Percentiles rank a stretch among this genome's conserved stretches.
These are phyloP conservation scores for Aspergillaceae sp. DNA, from an alignment of 2,329 filamentous ascomycete species.

Conservation along the genomic window DNA sequence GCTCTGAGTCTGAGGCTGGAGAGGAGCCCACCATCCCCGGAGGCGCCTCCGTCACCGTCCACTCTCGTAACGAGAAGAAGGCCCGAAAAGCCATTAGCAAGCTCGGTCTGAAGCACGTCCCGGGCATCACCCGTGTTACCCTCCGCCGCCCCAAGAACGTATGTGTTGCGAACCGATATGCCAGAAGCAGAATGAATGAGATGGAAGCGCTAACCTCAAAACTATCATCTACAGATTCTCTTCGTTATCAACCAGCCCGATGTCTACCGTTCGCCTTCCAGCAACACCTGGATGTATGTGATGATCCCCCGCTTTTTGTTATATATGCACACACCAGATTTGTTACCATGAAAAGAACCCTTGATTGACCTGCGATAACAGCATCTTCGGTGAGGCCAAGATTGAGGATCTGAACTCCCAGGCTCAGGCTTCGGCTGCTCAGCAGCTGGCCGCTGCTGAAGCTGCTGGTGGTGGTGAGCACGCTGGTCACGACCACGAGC, in stretches of 20 bases:
- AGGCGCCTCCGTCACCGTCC: slow-evolving; percentile 80
- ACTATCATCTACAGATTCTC: slow-evolving; percentile 60
- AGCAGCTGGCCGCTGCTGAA: slow-evolving; percentile 80
- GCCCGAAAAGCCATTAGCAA: slow-evolving; percentile 98
- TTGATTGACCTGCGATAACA: slow-evolving; percentile 34
- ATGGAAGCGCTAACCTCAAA: slow-evolving; percentile 11
- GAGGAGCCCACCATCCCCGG: slow-evolving; percentile 63
- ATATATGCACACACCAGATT: no score
- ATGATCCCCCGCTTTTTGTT: no score
- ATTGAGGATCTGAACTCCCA: slow-evolving; percentile 99
- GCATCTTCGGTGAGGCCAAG: slow-evolving; percentile 99
- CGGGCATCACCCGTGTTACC: slow-evolving; percentile 96
- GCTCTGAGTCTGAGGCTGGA: slow-evolving; percentile 43
- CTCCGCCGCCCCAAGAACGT: slow-evolving; percentile 98
- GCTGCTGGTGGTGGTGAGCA: slow-evolving; percentile 49
- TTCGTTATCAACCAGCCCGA: slow-evolving; percentile 99
- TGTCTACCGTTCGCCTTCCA: slow-evolving; percentile 98
- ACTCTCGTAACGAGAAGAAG: slow-evolving; percentile 99
- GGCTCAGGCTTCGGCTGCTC: slow-evolving; percentile 88
- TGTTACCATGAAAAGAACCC: background rate
- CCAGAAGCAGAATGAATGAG: background rate
- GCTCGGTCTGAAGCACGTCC: slow-evolving; percentile 90
- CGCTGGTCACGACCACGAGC: slow-evolving; percentile 50
- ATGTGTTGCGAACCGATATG: slow-evolving; percentile 40
- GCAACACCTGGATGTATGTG: slow-evolving; percentile 98